Evolutionary conservation across 2,329 filamentous ascomycete genomes (phyloP), one percentile per base, ranked within the genome.

Genomic region (Aspergillus novofumigatus): DNA sequence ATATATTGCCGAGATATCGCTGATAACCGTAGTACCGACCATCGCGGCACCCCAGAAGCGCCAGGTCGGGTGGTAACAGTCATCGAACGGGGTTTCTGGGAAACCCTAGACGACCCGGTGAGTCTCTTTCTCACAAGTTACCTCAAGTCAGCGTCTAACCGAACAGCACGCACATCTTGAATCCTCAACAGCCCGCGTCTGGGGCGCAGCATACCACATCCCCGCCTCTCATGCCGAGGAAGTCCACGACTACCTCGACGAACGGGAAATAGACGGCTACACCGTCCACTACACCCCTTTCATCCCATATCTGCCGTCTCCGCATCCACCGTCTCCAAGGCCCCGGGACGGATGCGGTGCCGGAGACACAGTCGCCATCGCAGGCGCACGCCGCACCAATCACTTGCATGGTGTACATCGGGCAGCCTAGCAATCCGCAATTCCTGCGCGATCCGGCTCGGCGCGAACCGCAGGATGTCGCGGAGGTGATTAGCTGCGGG

Each of bases 261-360:
- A 97, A 63, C 88, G 94, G 49, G 94, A 99, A 76, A 96, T 97
- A 70, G 96, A 97, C 77, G 94, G 94, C 26, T 99, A 99, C 76
- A 90, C 87, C 54, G 95, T 96, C 64, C 92, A 97, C 75, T 91
- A 92, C 74, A 91, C 92, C 28, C 89, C 0, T 97, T 97, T 73
- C 81, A 92, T 66, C 86, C 88, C 6, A 80, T 83, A 3, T 62
- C 73, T 11, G 42, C 62, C 51, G 57, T 49, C 11, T 49, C 60
- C 29, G 56, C 51, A 10, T 29, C 60, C 3, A 49, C 56, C 14
- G 53, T 20, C 28, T 51, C 56, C 26, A 54, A 53, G 29, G 20
- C 32, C 45, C 51, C 29, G 25, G 53, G 32, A 8, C 59, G 3
- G 32, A 54, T 1, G 14, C 58, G 3, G 54, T 55, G 7, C 21